Base-by-base conservation (phyloP, 2,329 filamentous ascomycete species). In the Sclerotiophoma versabilis region DNA sequence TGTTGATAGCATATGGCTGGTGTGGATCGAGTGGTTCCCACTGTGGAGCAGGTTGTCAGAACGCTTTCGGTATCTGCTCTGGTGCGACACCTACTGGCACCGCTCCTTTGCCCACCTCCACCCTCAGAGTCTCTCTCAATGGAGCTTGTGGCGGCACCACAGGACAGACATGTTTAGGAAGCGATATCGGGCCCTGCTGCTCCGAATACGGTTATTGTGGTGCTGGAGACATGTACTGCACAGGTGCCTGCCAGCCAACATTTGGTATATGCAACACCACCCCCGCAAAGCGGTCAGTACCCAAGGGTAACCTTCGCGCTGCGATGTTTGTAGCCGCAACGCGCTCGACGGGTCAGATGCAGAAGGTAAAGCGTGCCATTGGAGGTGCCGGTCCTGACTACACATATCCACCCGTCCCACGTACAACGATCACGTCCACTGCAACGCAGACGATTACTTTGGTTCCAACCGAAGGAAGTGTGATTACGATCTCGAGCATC, bases 201-300 rank as follows among this genome's bases (percentile, higher is more conserved):
- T 59, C 57, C 8, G 32, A 41, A 8, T 54, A 42, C 19, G 46
- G 46, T 2, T 54, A 22, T 11, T 54, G 50, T 22, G 50, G 50
- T 6, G 22, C 10, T 8, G 32, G 12, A 3, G 50, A 17, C 6
- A 7, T 38, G 15, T 54, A 54, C 33, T 54, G 50, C 44, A 37
- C 50, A 2, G 50, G 27, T 5, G 26, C 32, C 5, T 54, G 51
- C 25, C 51, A 54, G 33, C 38, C 39, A 3, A 70, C 68, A 38
- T 60, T 75, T 41, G 76, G 75, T 6, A 66, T 64, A n/a, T 79
- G 78, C 49, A 76, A 73, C 17, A 74, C 71, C 12, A 59, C 65
- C 27, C 68, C 67, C 57, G 43, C 70, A 12, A 53, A 59, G n/a
- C 64, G 62, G 37, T 51, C 54, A 14, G 41, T 45, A 17, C 55